Percentiles rank a stretch among this genome's conserved stretches.
Conservation (phyloP, 257 asterid genomes). For the Solanum raphanifolium region DNA sequence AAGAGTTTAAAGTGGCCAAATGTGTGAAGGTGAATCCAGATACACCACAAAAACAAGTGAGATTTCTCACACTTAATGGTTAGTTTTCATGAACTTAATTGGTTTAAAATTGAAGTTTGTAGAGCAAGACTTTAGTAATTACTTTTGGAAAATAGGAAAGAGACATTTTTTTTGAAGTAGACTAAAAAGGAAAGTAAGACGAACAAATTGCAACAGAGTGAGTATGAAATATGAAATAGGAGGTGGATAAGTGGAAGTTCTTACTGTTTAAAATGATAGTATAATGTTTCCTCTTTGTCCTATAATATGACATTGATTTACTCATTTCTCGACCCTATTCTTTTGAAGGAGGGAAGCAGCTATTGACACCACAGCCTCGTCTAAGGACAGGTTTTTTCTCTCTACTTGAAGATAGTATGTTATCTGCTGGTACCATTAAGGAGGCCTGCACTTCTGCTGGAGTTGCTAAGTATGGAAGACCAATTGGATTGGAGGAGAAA, state of each 20-base stretch:
- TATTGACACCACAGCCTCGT: conserved; percentile 93
- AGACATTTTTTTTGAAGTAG: not conserved
- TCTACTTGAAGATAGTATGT: conserved; percentile 44
- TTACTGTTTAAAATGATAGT: not conserved
- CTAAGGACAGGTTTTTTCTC: conserved; percentile 94
- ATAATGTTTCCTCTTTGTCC: not conserved
- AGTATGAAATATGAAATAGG: not conserved
- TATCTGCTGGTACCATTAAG: conserved; percentile 43
- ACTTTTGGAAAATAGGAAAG: not conserved
- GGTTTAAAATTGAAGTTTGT: not conserved
- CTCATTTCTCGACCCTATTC: not conserved
- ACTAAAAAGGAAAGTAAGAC: not conserved
- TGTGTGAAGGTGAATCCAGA: conserved; percentile 97
- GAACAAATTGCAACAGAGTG: not conserved
- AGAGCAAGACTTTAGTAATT: not conserved
- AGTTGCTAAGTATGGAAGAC: conserved; percentile 81
- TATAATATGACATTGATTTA: not conserved
- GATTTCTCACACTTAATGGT: conserved; percentile 61
- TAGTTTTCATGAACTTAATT: conserved; percentile 4
- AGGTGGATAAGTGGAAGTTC: not conserved
- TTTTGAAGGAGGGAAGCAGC: conserved; percentile 58
- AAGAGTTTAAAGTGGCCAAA: conserved; percentile 56
- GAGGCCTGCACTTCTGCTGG: conserved; percentile 95
- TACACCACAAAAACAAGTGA: conserved; percentile 86
- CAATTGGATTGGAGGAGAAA: conserved; percentile 81